These are phyloP conservation scores for Yamadazyma sp. DNA, from an alignment of 805 yeast species.

Conservation along the genomic window DNA sequence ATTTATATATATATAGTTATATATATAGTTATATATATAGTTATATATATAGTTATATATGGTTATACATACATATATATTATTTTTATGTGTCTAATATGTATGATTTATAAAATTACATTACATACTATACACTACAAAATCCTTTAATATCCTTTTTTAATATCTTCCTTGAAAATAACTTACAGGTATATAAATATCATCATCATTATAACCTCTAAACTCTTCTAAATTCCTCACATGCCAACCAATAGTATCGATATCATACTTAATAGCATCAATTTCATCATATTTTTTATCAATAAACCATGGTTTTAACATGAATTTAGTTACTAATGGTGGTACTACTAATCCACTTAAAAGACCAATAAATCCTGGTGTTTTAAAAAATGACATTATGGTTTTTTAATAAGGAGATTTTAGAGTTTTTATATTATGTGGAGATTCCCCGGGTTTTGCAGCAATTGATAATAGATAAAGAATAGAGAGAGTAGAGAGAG, in stretches of 20 bases:
- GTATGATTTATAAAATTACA: too few species aligned
- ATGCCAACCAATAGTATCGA: conserved; percentile 35
- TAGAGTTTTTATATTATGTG: conserved; percentile 1
- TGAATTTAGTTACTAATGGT: conserved; percentile 25
- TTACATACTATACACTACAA: too few species aligned
- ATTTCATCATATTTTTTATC: conserved; percentile 26
- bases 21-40: too few species aligned
- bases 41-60: too few species aligned
- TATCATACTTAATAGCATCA: conserved; percentile 25
- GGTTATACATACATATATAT: too few species aligned
- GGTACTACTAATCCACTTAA: conserved; percentile 29
- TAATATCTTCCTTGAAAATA: conserved; percentile 20
- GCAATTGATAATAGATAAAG: background rate
- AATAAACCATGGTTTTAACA: conserved; percentile 23
- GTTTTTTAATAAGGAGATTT: background rate
- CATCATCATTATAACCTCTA: conserved; percentile 25
- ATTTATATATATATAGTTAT: too few species aligned
- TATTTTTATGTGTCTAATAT: too few species aligned
- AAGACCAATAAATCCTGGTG: conserved; percentile 18
- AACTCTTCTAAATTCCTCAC: conserved; percentile 29
- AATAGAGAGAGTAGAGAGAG: background rate
- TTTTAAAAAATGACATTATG: conserved; percentile 9
- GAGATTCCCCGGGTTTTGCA: conserved; percentile 1
- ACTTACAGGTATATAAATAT: conserved; percentile 25
- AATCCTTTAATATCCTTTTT: too few species aligned